phyloP scores from a whole-genome alignment of 2,329 filamentous ascomycete species.

The Rhytidhysteron rufulum region DNA sequence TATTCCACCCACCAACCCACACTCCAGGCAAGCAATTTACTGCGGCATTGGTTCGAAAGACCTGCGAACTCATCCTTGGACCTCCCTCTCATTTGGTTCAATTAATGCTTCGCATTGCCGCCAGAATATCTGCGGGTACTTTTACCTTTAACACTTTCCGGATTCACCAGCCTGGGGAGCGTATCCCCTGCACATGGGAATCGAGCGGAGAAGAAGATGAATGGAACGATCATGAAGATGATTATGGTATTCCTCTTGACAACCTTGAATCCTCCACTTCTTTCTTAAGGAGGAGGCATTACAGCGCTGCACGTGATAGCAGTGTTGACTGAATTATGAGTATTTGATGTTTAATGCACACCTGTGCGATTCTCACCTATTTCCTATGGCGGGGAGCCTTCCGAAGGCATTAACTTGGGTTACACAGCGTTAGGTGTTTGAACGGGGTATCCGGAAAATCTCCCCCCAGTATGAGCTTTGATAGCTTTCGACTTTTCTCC shows the following conservation, averaged over 20 bases:
- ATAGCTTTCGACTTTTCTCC: no score
- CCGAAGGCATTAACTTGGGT: no score
- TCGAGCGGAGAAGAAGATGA: constrained; percentile 52
- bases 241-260: constrained; percentile 50
- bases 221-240: constrained; percentile 57
- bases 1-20: constrained; percentile 53
- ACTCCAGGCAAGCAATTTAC: constrained; percentile 33
- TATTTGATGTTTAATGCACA: no score
- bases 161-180: constrained; percentile 21
- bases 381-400: no score
- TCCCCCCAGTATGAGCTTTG: no score
- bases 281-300: constrained; percentile 16
- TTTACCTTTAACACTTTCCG: constrained; percentile 32
- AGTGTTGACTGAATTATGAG: constrained; percentile 10
- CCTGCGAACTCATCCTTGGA: constrained; percentile 70
- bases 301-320: constrained; percentile 6
- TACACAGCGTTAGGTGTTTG: no score
- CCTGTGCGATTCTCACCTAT: no score
- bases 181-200: constrained; percentile 53
- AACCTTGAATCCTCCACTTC: constrained; percentile 19
- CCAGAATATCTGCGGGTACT: constrained; percentile 59
- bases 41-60: constrained; percentile 69
- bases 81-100: constrained; percentile 76
- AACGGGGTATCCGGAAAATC: no score
- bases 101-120: constrained; percentile 77